Base-by-base conservation (phyloP, 805 yeast species). In the Brettanomyces naardenensis region DNA sequence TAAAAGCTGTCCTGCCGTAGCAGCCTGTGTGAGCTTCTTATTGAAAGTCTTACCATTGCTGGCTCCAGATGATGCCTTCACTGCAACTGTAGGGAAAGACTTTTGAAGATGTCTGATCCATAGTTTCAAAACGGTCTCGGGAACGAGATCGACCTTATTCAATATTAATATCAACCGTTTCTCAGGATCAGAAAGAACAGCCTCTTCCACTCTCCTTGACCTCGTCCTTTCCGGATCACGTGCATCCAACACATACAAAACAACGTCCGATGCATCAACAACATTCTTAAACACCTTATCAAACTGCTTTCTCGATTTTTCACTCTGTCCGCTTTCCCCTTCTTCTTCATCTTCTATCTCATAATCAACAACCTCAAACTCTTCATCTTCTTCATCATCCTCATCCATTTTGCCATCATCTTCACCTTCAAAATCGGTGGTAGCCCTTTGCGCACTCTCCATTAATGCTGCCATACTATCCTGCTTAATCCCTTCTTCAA, bases 201-300 rank as follows among this genome's bases (percentile, higher is more conserved):
- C 85, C 57, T 86, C 83, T 67, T 92, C 98, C 30, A 92, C 89
- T 56, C 78, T 86, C 57, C 79, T 77, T 6, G 97, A 88, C 55
- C 98, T 77, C 3, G 97, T 90, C 15, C 87, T 80, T 60, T 86
- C 95, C 39, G 98, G 98, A 61, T 92, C 96, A 61, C 98, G 80
- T 1, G 98, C 95, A 63, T 90, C 98, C 54, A 90, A 66, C n/a
- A 90, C 96, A 54, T 92, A 90, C 39, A 89, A 68, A 15, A 90
- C 69, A 38, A 90, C 95, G 58, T 90, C 98, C 2, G 97, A 69
- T 18, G 88, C 82, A 43, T 88, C 97, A 18, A 92, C 89, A 27
- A 92, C 97, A 13, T 88, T 72, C 61, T 88, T 89, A 71, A 89
- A 90, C 42, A 90, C 78, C 64, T 89, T 90, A 59, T 90, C 97